A percentile compares a stretch with the other conserved stretches of the same genome.
These are phyloP conservation scores for Paraurostyla sp. DNA, from an alignment of 73 alveolate genomes.

Conservation along the genomic window DNA sequence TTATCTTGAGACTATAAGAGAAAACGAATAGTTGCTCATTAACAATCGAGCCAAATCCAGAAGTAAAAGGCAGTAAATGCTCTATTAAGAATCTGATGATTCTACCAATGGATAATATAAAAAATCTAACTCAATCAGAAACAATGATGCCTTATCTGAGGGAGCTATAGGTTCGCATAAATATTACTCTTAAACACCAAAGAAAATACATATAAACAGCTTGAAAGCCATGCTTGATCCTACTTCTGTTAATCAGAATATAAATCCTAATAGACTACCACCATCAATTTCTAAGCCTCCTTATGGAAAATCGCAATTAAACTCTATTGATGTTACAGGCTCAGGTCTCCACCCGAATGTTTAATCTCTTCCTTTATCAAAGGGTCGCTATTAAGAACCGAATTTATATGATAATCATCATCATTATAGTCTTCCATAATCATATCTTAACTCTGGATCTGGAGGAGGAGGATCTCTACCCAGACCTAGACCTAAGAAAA, in stretches of 20 bases:
- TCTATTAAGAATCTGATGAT: constrained; percentile 34
- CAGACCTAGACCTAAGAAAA: neutral
- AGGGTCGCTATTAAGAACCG: too few species aligned
- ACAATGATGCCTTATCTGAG: neutral
- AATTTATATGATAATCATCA: neutral
- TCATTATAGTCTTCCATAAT: neutral
- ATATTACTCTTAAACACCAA: constrained; percentile 1
- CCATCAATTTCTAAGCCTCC: too few species aligned
- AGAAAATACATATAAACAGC: neutral
- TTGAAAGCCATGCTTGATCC: neutral
- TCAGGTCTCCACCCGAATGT: too few species aligned
- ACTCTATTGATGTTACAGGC: constrained; percentile 36
- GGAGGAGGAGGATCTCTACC: constrained; percentile 9
- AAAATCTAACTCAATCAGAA: neutral
- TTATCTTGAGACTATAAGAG: constrained; percentile 54
- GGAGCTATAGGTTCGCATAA: constrained; percentile 5
- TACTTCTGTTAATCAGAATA: neutral
- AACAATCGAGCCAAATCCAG: constrained; percentile 21
- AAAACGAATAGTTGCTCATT: constrained; percentile 23
- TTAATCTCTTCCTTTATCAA: too few species aligned
- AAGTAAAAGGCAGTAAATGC: neutral
- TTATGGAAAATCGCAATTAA: too few species aligned
- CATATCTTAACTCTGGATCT: neutral
- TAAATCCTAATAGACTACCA: neutral
- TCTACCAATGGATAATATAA: neutral